Percentiles rank a stretch among this genome's conserved stretches.
phyloP scores from a whole-genome alignment of 176 grass and related monocot species.

The Musa acuminata region DNA sequence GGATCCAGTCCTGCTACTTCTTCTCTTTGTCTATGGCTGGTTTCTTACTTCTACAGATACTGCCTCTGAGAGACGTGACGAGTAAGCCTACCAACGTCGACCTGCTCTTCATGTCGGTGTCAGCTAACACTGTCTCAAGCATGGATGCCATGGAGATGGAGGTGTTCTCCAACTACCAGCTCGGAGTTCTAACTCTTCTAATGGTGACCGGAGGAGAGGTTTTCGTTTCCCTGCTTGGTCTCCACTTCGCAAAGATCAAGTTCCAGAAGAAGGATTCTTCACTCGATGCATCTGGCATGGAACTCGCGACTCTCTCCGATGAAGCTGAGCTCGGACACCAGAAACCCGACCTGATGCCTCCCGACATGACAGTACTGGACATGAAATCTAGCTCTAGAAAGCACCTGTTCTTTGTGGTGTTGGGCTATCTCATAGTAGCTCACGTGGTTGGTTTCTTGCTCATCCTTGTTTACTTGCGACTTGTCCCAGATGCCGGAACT shows the following conservation, averaged over 20 bases:
- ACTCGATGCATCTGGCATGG: conserved; percentile 10
- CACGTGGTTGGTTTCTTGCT: conserved; percentile 43
- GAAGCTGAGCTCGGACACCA: background rate
- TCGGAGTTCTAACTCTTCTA: conserved; percentile 42
- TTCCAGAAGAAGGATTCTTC: too few relatives aligned
- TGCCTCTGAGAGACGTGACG: conserved; percentile 27
- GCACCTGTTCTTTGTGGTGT: conserved; percentile 26
- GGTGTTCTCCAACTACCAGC: conserved; percentile 57
- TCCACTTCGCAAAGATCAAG: conserved; percentile 21
- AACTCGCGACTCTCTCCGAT: background rate
- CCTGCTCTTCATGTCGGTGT: conserved; percentile 60
- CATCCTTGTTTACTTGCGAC: conserved; percentile 37
- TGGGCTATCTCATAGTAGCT: conserved; percentile 33
- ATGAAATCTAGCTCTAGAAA: conserved; percentile 8
- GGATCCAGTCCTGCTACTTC: conserved; percentile 59
- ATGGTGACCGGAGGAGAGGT: conserved; percentile 68
- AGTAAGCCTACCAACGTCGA: conserved; percentile 21
- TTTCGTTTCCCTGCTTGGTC: conserved; percentile 52
- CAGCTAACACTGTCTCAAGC: conserved; percentile 49
- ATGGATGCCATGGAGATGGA: conserved; percentile 58
- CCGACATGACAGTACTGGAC: too few relatives aligned
- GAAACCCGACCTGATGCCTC: too few relatives aligned
- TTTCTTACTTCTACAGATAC: conserved; percentile 36
- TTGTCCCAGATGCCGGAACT: conserved; percentile 13
- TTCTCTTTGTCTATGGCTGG: conserved; percentile 34